Evolutionary conservation across 768 basidiomycete species (phyloP), one percentile per base, ranked within the genome.

Genomic region (Tylopilus felleus): DNA sequence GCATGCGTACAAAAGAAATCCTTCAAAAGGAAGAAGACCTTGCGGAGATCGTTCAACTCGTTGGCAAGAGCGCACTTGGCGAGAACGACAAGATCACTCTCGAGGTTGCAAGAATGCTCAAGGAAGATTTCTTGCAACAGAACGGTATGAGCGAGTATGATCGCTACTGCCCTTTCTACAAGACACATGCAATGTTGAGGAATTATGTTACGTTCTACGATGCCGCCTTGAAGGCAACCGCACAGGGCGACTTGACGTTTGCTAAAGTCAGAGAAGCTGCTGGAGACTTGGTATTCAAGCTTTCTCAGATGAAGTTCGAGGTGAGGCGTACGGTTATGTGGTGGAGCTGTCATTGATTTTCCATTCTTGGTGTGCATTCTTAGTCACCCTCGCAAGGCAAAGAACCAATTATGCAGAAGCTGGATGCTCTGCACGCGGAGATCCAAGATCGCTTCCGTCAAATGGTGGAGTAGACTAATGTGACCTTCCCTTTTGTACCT

Each of bases 241-340:
- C 86, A 25, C 83, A 88, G 62, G 85, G 86, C 48, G 90, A 93
- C 63, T 74, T 88, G 54, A 92, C 92, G 19, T 96, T 93, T 65
- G 75, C 84, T 31, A 86, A 84, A 78, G 88, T 98, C 71, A 90
- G 90, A 67, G 95, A 98, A 60, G 77, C 85, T 14, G 82, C 92
- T 5, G 74, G 80, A 47, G 97, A 99, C 65, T 73, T 97, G 56
- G 90, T 94, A 82, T 98, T 88, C 78, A 93, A 94, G 72, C 83
- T 99, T n/a, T 96, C 93, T 43, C 95, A 98, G 73, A 95, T 96
- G 93, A 98, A 98, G 71, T 98, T 97, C 67, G 93, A 97, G 85
- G 93, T 93, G 63, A 46, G 83, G 60, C 12, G 31, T 29, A 29
- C 28, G 25, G 46, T 43, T 33, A 25, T 45, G 16, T 25, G 28